Evolutionary conservation across 2,329 filamentous ascomycete species (phyloP), one percentile per base, ranked within the genome.

Genomic region (Boeremia exigua): DNA sequence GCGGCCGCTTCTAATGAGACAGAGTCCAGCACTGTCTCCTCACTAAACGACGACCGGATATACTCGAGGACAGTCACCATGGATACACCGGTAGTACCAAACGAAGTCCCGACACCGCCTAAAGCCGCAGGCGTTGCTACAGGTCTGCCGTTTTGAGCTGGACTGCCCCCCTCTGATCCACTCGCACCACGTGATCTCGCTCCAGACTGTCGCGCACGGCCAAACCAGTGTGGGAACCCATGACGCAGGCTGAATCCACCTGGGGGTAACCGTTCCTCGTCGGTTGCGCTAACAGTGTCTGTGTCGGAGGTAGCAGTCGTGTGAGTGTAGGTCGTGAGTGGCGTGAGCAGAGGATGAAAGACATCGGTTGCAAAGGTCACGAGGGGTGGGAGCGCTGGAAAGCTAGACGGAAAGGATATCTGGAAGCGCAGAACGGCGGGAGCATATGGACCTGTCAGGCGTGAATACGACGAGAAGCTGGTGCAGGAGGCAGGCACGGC

Each of bases 301-400:
- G 87, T 88, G 58, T 90, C 86, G 32, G 89, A 86, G 54, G 74
- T 73, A 25, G 89, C 88, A 59, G 91, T 92, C 37, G 91, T 90
- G 79, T 96, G 96, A 71, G 91, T 95, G 77, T 96, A 96, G 3
- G 92, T 96, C n/a, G 92, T 96, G 59, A 96, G 82, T 33, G 95
- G 93, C 7, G 93, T 92, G 63, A 98, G 88, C 37, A 99, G 82
- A 15, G 94, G 94, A 74, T 99, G 94, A 75, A 98, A 99, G 64
- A 98, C 89, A 73, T 98, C 94, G 65, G 91, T 96, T 40, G 87
- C 85, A 76, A 99, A 96, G 50, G 89, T 94, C 62, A 99, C 86
- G 15, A 93, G 81, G 9, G 95, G 95, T 46, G 94, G 91, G 17
- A 91, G 79, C 47, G 82, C 79, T 11, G 94, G 94, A 73, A 96